These are phyloP conservation scores for Macaranga tanarius DNA, from an alignment of 441 rosid genomes.

Conservation along the genomic window DNA sequence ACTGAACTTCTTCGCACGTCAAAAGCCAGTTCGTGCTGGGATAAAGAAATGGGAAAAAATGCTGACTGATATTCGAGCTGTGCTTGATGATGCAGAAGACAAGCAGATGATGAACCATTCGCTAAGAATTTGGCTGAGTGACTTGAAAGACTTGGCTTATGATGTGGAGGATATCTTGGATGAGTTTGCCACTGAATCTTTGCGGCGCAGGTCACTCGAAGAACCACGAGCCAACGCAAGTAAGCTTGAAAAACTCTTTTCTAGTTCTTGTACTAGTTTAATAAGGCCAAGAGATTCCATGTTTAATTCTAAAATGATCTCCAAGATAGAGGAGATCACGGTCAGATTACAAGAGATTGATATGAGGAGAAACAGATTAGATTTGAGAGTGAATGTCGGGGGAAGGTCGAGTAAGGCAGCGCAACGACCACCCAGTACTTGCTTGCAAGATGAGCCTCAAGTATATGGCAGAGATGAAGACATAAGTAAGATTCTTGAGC, in stretches of 20 bases:
- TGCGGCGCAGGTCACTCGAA: background rate
- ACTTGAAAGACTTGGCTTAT: constrained; percentile 29
- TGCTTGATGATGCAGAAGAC: constrained; percentile 29
- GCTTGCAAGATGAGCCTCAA: constrained; percentile 14
- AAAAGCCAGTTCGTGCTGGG: constrained; percentile 6
- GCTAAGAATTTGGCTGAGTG: constrained; percentile 23
- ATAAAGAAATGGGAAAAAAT: constrained; percentile 16
- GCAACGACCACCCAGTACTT: constrained; percentile 4
- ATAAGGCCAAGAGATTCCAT: background rate
- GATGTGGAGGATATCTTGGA: constrained; percentile 25
- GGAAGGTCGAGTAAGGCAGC: background rate
- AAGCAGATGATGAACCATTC: constrained; percentile 16
- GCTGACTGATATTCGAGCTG: constrained; percentile 13
- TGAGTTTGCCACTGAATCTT: constrained; percentile 16
- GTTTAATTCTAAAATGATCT: background rate
- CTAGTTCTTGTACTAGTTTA: background rate
- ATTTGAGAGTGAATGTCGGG: background rate
- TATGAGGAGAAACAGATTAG: background rate
- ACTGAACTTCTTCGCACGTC: constrained; percentile 12
- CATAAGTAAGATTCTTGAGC: background rate
- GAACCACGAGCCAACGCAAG: background rate
- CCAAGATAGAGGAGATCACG: constrained; percentile 3
- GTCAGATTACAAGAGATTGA: background rate
- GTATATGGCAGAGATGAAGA: constrained; percentile 23
- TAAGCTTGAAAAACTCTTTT: constrained; percentile 5